A percentile compares a stretch with the other conserved stretches of the same genome.
Conservation (phyloP, 768 basidiomycete species). For the Mycena amicta region DNA sequence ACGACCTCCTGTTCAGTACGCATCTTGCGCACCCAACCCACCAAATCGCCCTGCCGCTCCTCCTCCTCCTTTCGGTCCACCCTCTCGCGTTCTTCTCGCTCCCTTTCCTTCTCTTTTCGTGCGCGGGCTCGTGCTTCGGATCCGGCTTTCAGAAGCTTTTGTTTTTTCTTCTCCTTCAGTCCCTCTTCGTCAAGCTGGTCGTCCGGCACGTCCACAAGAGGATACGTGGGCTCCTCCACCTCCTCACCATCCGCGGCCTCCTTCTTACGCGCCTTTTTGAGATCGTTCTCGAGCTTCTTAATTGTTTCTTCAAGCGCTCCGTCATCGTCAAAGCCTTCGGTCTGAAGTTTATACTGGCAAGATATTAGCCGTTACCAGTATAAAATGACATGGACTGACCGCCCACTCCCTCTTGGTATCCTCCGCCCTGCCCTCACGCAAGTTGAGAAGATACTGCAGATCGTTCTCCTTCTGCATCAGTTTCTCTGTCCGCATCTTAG, state of each 20-base stretch:
- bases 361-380: not conserved
- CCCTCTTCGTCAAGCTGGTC: conserved; percentile 78
- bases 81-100: conserved; percentile 70
- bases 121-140: conserved; percentile 87
- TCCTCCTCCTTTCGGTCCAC: conserved; percentile 78
- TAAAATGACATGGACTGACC: conserved; percentile 38
- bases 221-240: conserved; percentile 83
- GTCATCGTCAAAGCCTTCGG: conserved; percentile 78
- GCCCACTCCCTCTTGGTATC: conserved; percentile 78
- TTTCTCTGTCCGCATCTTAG: conserved; percentile 84
- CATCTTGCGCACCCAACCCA: conserved; percentile 74
- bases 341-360: conserved; percentile 56
- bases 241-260: conserved; percentile 72
- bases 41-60: conserved; percentile 70
- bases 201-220: conserved; percentile 90
- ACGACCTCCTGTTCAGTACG: conserved; percentile 79
- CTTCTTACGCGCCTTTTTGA: conserved; percentile 81
- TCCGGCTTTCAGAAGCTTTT: conserved; percentile 89
- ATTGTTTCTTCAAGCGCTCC: conserved; percentile 78
- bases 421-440: conserved; percentile 63
- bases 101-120: conserved; percentile 85
- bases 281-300: conserved; percentile 80
- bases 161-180: conserved; percentile 92
- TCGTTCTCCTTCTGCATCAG: conserved; percentile 77
- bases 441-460: conserved; percentile 59